A percentile compares a stretch with the other conserved stretches of the same genome.
Evolutionary conservation across 495 filamentous ascomycete species (phyloP).

Genomic region (Penicillium canescens): DNA sequence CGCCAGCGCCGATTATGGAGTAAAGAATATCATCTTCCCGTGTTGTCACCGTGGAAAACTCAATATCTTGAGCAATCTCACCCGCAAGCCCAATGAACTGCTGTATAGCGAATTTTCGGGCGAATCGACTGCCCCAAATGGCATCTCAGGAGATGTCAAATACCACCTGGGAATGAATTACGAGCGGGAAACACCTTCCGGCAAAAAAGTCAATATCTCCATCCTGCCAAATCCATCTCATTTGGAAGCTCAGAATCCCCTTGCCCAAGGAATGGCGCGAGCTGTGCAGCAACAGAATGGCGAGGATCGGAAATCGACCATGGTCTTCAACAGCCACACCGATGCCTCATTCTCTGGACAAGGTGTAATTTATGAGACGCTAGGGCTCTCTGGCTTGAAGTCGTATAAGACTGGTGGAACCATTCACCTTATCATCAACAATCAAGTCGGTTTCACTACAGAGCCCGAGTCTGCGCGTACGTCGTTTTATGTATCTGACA

Average conservation of each 20-base stretch:
- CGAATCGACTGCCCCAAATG: constrained; percentile 82
- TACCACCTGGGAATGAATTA: constrained; percentile 99
- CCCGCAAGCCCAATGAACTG: constrained; percentile 97
- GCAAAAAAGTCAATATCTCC: constrained; percentile 97
- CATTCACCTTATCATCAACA: constrained; percentile 97
- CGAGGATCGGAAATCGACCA: constrained; percentile 86
- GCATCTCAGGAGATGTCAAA: constrained; percentile 98
- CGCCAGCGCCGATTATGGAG: constrained; percentile 93
- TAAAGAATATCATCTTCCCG: constrained; percentile 98
- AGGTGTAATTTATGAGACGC: constrained; percentile 96
- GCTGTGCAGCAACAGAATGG: constrained; percentile 99
- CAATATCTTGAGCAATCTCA: constrained; percentile 97
- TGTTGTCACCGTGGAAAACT: constrained; percentile 99
- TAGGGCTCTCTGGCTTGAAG: constrained; percentile 79
- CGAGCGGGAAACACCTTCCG: constrained; percentile 95
- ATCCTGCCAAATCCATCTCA: constrained; percentile 98
- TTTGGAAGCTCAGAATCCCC: constrained; percentile 96
- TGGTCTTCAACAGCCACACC: constrained; percentile 90
- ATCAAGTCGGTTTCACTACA: constrained; percentile 99
- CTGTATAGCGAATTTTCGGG: constrained; percentile 98
- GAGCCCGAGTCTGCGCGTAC: constrained; percentile 96
- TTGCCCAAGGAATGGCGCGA: constrained; percentile 94
- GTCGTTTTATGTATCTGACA: constrained; percentile 98
- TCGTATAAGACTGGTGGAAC: constrained; percentile 93
- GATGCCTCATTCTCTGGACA: constrained; percentile 96